Percentiles rank a stretch among this genome's conserved stretches.
Evolutionary conservation across 2,329 filamentous ascomycete species (phyloP).

Genomic region (Neodidymelliopsis sp.): DNA sequence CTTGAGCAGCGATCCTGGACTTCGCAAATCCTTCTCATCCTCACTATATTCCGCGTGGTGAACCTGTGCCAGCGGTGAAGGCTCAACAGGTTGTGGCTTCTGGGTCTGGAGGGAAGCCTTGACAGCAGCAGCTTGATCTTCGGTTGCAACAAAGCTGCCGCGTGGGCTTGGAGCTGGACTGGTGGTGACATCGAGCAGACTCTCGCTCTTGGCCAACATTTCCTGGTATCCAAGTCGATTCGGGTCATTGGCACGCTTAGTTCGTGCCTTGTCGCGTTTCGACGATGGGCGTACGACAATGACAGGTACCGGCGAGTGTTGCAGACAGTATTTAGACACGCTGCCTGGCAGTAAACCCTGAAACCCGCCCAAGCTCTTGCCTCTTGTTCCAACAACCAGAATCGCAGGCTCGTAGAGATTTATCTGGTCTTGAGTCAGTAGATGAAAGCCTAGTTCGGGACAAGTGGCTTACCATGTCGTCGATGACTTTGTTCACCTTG

Average conservation of each 20-base stretch:
- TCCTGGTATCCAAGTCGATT: conserved; percentile 77
- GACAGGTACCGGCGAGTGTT: conserved; percentile 91
- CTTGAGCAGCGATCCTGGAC: conserved; percentile 50
- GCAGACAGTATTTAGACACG: conserved; percentile 92
- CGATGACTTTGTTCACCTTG: conserved; percentile 88
- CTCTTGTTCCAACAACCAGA: conserved; percentile 87
- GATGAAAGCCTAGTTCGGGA: conserved; percentile 35
- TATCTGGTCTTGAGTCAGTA: conserved; percentile 65
- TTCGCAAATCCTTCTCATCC: conserved; percentile 39
- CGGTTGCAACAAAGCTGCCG: conserved; percentile 52
- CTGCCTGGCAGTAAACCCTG: conserved; percentile 87
- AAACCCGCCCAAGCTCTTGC: conserved; percentile 82
- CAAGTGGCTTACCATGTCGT: conserved; percentile 72
- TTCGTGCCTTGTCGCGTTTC: conserved; percentile 89
- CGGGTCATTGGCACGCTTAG: conserved; percentile 81
- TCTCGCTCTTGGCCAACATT: conserved; percentile 73
- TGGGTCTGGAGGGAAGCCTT: conserved; percentile 49
- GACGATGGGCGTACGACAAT: conserved; percentile 89
- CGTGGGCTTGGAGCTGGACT: conserved; percentile 46
- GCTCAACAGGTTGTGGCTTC: conserved; percentile 48
- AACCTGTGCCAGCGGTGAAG: conserved; percentile 43
- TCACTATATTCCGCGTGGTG: conserved; percentile 32
- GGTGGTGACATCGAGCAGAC: conserved; percentile 58
- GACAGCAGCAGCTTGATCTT: conserved; percentile 35
- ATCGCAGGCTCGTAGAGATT: conserved; percentile 91